A percentile compares a stretch with the other conserved stretches of the same genome.
Conservation (phyloP, 2,329 filamentous ascomycete genomes). For the Sclerotinia spermophila region DNA sequence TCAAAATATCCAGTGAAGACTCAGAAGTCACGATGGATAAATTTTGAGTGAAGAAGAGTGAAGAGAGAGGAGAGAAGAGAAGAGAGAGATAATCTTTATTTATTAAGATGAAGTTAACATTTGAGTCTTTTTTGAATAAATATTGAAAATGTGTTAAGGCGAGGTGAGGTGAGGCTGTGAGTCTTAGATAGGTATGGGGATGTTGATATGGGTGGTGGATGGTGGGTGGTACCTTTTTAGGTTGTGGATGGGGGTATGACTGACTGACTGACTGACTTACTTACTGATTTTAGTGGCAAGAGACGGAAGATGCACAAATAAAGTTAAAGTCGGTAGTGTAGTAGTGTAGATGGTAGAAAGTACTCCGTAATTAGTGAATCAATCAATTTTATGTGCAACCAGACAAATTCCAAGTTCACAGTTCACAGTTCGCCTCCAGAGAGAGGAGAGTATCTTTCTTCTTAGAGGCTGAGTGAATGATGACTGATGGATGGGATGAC, state of each 20-base stretch:
- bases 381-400: neutral
- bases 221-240: conserved; percentile 9
- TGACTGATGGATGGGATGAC: no score
- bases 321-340: neutral
- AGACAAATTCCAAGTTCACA: neutral
- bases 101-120: neutral
- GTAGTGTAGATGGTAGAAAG: no score
- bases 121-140: neutral
- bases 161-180: neutral
- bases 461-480: no score
- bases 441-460: neutral
- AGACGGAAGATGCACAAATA: conserved; percentile 3
- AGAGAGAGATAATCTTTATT: neutral
- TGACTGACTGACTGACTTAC: no score
- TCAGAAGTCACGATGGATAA: conserved; percentile 1
- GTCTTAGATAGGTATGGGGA: neutral
- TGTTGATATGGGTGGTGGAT: neutral
- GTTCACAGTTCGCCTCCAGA: neutral
- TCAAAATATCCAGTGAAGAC: neutral
- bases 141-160: neutral
- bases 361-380: neutral
- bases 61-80: neutral
- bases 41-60: neutral
- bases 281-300: conserved; percentile 18
- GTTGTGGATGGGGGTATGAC: conserved; percentile 12